Conservation (phyloP, 108 stramenopile species). For the Cyclotella cryptica region DNA sequence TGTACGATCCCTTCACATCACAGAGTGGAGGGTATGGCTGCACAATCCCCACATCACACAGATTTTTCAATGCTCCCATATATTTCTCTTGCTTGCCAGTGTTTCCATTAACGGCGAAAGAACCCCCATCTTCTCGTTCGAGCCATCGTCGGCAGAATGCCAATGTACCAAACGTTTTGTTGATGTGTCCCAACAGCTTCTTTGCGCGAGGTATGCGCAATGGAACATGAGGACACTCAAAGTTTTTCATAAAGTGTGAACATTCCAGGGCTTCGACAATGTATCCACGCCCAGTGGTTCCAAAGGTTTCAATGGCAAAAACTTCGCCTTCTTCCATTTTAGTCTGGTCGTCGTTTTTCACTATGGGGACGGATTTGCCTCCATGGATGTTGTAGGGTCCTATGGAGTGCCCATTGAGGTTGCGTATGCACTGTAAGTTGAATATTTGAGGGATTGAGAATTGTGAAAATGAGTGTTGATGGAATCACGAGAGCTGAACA, state of each 20-base stretch:
- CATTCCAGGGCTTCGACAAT: conserved; percentile 98
- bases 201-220: conserved; percentile 92
- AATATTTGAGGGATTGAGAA: not conserved
- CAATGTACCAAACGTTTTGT: conserved; percentile 99
- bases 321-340: conserved; percentile 99
- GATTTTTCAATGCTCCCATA: conserved; percentile 96
- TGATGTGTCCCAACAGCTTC: conserved; percentile 95
- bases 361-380: conserved; percentile 97
- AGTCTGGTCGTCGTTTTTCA: conserved; percentile 93
- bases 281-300: conserved; percentile 95
- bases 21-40: conserved; percentile 96
- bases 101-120: conserved; percentile 81
- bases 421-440: conserved; percentile 80
- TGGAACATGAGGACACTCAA: conserved; percentile 96
- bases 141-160: conserved; percentile 99
- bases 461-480: not conserved
- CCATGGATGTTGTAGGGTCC: conserved; percentile 98
- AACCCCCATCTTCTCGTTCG: conserved; percentile 96
- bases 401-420: conserved; percentile 98
- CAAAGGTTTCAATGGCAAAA: conserved; percentile 99
- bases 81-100: conserved; percentile 96
- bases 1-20: conserved; percentile 96
- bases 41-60: conserved; percentile 97
- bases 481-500: no score
- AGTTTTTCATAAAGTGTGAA: conserved; percentile 98